Conservation (phyloP, 805 yeast species). For the Candida insectorum region DNA sequence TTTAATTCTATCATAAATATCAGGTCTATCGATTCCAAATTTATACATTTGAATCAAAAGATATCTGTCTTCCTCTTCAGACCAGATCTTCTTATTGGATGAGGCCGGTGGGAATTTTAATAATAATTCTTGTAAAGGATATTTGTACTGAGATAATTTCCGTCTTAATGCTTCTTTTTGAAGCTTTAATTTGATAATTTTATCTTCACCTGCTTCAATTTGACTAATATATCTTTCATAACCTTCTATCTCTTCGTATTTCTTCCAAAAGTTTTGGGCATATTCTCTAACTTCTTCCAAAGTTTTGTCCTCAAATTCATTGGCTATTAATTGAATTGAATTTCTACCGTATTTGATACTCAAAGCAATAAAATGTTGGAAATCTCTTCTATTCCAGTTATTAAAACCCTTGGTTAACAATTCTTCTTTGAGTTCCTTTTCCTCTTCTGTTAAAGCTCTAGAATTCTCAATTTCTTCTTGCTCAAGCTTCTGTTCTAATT, state of each 20-base stretch:
- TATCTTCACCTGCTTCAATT: conserved; percentile 89
- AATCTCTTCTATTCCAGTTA: conserved; percentile 86
- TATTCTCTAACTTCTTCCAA: conserved; percentile 76
- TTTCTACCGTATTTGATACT: conserved; percentile 81
- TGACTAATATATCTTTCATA: conserved; percentile 77
- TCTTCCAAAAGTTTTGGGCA: conserved; percentile 77
- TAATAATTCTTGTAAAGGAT: conserved; percentile 76
- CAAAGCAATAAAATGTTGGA: conserved; percentile 71
- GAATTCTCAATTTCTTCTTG: conserved; percentile 75
- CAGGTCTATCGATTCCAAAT: conserved; percentile 76
- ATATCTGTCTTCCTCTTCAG: conserved; percentile 90
- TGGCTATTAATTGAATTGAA: conserved; percentile 63
- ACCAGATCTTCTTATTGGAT: conserved; percentile 58
- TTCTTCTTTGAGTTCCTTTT: conserved; percentile 59
- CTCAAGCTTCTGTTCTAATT: conserved; percentile 51
- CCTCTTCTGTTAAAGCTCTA: conserved; percentile 79
- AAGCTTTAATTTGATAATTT: conserved; percentile 54
- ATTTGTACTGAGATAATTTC: conserved; percentile 64
- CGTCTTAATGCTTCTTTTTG: conserved; percentile 79
- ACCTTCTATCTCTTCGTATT: conserved; percentile 79
- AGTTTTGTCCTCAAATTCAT: conserved; percentile 80
- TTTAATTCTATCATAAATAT: conserved; percentile 73
- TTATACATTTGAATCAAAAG: conserved; percentile 74
- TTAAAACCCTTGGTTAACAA: conserved; percentile 64
- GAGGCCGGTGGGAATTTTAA: conserved; percentile 72